Base-by-base conservation (phyloP, 2,329 filamentous ascomycete genomes). In the Plenodomus lindquistii region DNA sequence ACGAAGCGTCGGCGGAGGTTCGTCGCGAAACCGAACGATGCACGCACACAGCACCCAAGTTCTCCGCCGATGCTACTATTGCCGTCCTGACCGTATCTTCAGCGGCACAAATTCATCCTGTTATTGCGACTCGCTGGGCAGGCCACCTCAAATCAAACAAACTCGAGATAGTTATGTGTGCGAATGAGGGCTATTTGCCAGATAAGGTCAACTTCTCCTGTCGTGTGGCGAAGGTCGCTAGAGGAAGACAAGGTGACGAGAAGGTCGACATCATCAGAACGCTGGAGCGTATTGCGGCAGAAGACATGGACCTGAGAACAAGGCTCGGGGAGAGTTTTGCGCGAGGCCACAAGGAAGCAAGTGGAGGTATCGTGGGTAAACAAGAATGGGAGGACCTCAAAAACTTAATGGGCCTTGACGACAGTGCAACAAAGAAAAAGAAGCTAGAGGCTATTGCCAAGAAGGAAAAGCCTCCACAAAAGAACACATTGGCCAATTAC, bases 121-220 rank as follows among this genome's bases (percentile, higher is more conserved):
- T 88, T 2, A 85, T 88, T 46, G 85, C 85, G 2, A 86, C 84
- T 3, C 75, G 85, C 10, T 88, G 85, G 85, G 81, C 85, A 1
- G 81, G 82, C 0, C 77, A 82, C 54, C 72, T 88, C 3, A 78
- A 78, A 39, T 84, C 81, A 1, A 74, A 79, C 40, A 80, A 79
- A 44, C 73, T 88, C 1, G 81, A 87, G 59, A 81, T 87, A 1
- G 75, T 89, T 7, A 75, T 88, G 56, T 84, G 85, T 3, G 86
- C 85, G 0, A 88, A 89, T 46, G 81, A 84, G 46, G 85, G 85
- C 0, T 88, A 88, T 55, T 63, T 85, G 0, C 78, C 81, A 0
- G 83, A 76, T 2, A 79, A 81, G 65, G 84, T 88, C 19, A 85
- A 87, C 59, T 88, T 88, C 69, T 85, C 82, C 1, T 88, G 85